phyloP scores from a whole-genome alignment of 148 eudicot genomes.

The Dysphania ambrosioides region DNA sequence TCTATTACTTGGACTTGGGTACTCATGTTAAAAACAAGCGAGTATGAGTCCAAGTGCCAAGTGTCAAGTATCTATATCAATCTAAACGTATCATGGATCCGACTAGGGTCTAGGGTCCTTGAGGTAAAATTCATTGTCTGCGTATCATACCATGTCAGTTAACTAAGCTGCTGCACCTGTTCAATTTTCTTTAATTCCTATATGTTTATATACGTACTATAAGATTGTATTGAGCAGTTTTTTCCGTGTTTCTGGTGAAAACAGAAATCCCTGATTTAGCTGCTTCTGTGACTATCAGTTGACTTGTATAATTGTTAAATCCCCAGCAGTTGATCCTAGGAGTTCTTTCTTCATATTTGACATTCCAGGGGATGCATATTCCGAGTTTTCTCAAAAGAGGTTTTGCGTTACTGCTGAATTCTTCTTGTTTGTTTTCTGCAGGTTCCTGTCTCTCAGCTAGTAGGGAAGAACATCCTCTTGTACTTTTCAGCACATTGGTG shows the following conservation, averaged over 20 bases:
- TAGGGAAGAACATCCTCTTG: slow-evolving; percentile 59
- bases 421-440: slow-evolving; percentile 19
- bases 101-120: too few relatives aligned
- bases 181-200: background rate
- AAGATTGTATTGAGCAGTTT: background rate
- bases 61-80: too few relatives aligned
- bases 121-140: too few relatives aligned
- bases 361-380: background rate
- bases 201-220: background rate
- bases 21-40: too few relatives aligned
- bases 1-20: too few relatives aligned
- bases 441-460: slow-evolving; percentile 60
- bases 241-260: background rate
- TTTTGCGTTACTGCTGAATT: background rate
- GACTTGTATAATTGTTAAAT: background rate
- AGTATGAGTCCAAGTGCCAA: too few relatives aligned
- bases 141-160: too few relatives aligned
- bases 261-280: background rate
- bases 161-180: background rate
- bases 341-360: background rate
- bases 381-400: slow-evolving; percentile 23
- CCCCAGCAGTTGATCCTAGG: background rate
- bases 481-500: slow-evolving; percentile 84
- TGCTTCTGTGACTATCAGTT: background rate
- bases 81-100: too few relatives aligned